Evolutionary conservation across 768 basidiomycete genomes (phyloP).

Genomic region (Phlegmacium glaucopus): DNA sequence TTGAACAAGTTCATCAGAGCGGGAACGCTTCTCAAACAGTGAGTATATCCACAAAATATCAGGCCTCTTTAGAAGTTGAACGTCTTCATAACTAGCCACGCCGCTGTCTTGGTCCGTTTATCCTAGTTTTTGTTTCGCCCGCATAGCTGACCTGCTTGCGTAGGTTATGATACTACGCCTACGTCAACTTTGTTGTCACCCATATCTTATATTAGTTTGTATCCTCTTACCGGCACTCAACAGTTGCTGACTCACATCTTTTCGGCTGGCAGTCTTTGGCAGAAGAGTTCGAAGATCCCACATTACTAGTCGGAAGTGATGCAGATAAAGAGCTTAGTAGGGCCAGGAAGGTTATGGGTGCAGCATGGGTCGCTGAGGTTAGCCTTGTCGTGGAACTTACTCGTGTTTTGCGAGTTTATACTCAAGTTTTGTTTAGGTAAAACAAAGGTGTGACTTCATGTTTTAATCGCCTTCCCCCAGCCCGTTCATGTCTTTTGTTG

Average conservation of each 20-base stretch:
- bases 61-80: not conserved
- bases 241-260: not conserved
- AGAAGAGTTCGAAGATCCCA: constrained; percentile 49
- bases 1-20: constrained; percentile 60
- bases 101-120: constrained; percentile 38
- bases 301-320: constrained; percentile 42
- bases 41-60: constrained; percentile 18
- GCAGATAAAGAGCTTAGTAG: constrained; percentile 55
- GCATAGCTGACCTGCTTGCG: not conserved
- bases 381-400: constrained; percentile 4
- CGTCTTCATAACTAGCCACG: constrained; percentile 34
- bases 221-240: not conserved
- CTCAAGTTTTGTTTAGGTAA: constrained; percentile 11
- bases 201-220: constrained; percentile 62
- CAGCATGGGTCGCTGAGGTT: constrained; percentile 39
- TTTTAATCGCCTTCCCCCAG: not conserved
- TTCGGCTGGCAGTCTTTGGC: constrained; percentile 27
- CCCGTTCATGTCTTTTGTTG: not conserved
- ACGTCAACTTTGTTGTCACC: constrained; percentile 72
- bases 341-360: constrained; percentile 46
- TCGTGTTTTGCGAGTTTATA: no score
- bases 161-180: constrained; percentile 74
- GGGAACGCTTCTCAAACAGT: constrained; percentile 73
- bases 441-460: constrained; percentile 25
- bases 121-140: not conserved